These are phyloP conservation scores for Aaosphaeria arxii DNA, from an alignment of 2,329 filamentous ascomycete species.

Conservation along the genomic window DNA sequence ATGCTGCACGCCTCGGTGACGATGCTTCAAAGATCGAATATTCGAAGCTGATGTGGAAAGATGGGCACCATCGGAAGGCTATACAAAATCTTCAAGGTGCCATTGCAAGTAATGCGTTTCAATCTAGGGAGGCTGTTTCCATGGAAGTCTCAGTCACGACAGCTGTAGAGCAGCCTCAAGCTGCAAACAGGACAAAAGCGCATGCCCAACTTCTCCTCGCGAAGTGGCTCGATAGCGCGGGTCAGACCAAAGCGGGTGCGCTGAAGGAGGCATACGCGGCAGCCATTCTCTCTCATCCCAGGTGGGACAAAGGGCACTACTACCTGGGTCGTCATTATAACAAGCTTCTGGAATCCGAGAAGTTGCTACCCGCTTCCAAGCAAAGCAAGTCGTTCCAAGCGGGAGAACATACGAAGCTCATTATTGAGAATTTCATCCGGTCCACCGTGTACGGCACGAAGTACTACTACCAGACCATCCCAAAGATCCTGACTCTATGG, in stretches of 20 bases:
- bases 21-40: conserved; percentile 91
- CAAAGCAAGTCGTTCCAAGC: conserved; percentile 60
- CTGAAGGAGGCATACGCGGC: conserved; percentile 72
- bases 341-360: conserved; percentile 89
- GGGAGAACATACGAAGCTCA: conserved; percentile 81
- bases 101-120: conserved; percentile 77
- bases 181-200: conserved; percentile 63
- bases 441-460: conserved; percentile 88
- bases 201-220: conserved; percentile 84
- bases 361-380: conserved; percentile 69
- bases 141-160: conserved; percentile 37
- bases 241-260: conserved; percentile 81
- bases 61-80: conserved; percentile 89
- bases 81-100: conserved; percentile 88
- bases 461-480: conserved; percentile 92
- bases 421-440: conserved; percentile 90
- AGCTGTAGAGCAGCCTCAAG: conserved; percentile 32
- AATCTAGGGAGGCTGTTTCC: conserved; percentile 41
- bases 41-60: conserved; percentile 86
- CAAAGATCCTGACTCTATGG: conserved; percentile 90
- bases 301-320: conserved; percentile 97
- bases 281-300: conserved; percentile 64
- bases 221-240: conserved; percentile 95
- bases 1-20: conserved; percentile 80
- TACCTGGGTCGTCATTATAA: conserved; percentile 97